Percentiles rank a stretch among this genome's conserved stretches.
Evolutionary conservation across 2,329 filamentous ascomycete genomes (phyloP).

Genomic region (Microsporum canis): DNA sequence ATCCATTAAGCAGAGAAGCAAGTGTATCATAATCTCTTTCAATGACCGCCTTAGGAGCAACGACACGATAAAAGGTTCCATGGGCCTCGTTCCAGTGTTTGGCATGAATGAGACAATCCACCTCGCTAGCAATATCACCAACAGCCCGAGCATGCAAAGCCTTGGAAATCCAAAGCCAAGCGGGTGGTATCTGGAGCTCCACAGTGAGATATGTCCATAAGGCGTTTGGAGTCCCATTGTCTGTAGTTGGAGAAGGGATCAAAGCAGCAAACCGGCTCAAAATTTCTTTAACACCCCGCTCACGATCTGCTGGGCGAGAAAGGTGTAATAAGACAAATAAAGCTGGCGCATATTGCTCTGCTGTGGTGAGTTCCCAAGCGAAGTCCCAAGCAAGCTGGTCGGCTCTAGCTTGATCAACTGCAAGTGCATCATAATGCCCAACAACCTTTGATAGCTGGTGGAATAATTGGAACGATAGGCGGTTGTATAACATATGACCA

Average conservation of each 20-base stretch:
- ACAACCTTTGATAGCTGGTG: conserved; percentile 47
- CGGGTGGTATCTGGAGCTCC: conserved; percentile 57
- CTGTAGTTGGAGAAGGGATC: conserved; percentile 49
- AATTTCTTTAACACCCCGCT: conserved; percentile 58
- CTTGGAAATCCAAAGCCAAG: conserved; percentile 81
- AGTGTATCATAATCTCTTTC: conserved; percentile 66
- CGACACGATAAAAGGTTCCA: conserved; percentile 63
- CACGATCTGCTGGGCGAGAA: conserved; percentile 50
- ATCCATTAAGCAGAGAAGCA: conserved; percentile 57
- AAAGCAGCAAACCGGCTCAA: conserved; percentile 59
- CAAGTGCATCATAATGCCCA: conserved; percentile 39
- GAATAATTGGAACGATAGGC: conserved; percentile 76
- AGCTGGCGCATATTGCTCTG: conserved; percentile 57
- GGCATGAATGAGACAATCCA: conserved; percentile 68
- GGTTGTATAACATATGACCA: conserved; percentile 60
- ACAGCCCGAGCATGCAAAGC: conserved; percentile 68
- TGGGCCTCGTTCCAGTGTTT: conserved; percentile 71
- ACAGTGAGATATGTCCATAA: conserved; percentile 50
- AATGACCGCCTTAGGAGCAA: conserved; percentile 73
- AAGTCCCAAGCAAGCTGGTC: conserved; percentile 58
- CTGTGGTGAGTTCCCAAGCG: conserved; percentile 38
- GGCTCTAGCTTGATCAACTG: conserved; percentile 47
- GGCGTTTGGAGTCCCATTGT: conserved; percentile 28
- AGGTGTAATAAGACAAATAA: conserved; percentile 70
- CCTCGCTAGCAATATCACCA: conserved; percentile 58